Evolutionary conservation across 805 yeast genomes (phyloP), one percentile per base, ranked within the genome.

Genomic region (Debaryomyces hansenii): DNA sequence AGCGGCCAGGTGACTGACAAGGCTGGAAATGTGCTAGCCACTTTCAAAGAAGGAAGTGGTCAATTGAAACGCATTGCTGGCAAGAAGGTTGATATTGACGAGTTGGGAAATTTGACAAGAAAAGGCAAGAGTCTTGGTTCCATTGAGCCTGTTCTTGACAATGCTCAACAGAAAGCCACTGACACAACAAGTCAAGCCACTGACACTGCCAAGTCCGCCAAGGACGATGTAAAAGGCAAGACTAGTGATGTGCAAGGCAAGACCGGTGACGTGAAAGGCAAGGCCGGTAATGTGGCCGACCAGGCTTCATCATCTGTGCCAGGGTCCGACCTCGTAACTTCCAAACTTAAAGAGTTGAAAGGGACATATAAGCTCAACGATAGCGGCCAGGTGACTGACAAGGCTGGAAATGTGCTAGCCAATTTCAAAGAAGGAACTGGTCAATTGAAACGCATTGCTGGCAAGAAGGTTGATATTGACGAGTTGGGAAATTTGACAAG

Each of bases 101-200:
- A 37, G 4, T 10, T 18, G 4, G 40, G 40, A 6, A 37, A 37
- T 20, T 18, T 37, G n/a, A 18, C 40, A 3, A 37, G 38, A 35
- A 35, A 35, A 35, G 38, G 38, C 12, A 35, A 35, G 38, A 35
- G 38, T 15, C 24, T 35, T 20, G 38, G 38, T 18, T 35, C 38
- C 15, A 35, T 35, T n/a, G 38, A 18, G 20, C 38, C 38, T 35
- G 38, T 35, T 32, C 18, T 35, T 35, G 38, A n/a, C n/a, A n/a
- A n/a, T n/a, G n/a, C 33, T n/a, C 33, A n/a, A n/a, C n/a, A n/a
- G 33, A 31, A 31, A 10, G 33, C 9, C 5, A 5, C 33, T 5
- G 33, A 31, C 12, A 31, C 33, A 31, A 31, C 33, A 31, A 31
- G 15, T 6, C 33, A 31, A 31, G 40, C n/a, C 3, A 16, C 40